Evolutionary conservation across 495 filamentous ascomycete species (phyloP).

Genomic region (Aspergillus mulundensis): DNA sequence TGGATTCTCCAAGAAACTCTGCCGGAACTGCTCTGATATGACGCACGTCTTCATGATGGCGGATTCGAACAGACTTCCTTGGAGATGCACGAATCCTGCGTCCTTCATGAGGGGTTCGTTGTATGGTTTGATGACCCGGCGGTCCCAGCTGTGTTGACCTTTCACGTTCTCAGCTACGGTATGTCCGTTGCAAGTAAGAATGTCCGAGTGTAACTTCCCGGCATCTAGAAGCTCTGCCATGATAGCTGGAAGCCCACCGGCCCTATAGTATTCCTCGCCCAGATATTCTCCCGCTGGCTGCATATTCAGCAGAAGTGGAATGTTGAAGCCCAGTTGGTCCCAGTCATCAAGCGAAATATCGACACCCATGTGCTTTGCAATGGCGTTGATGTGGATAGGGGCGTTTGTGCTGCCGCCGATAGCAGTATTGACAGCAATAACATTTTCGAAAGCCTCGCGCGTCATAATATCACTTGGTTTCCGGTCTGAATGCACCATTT

Average conservation of each 20-base stretch:
- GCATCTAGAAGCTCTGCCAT: slow-evolving; percentile 50
- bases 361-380: slow-evolving; percentile 52
- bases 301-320: slow-evolving; percentile 52
- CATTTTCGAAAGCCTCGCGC: slow-evolving; percentile 52
- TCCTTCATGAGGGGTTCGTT: slow-evolving; percentile 43
- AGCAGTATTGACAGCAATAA: slow-evolving; percentile 49
- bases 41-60: slow-evolving; percentile 58
- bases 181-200: slow-evolving; percentile 41
- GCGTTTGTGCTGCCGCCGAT: slow-evolving; percentile 56
- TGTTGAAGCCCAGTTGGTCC: slow-evolving; percentile 45
- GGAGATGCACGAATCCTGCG: slow-evolving; percentile 49
- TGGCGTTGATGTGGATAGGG: slow-evolving; percentile 52
- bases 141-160: slow-evolving; percentile 42
- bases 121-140: slow-evolving; percentile 41
- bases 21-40: slow-evolving; percentile 45
- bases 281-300: slow-evolving; percentile 50
- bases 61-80: slow-evolving; percentile 49
- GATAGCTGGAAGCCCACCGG: slow-evolving; percentile 51
- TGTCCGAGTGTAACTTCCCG: slow-evolving; percentile 37
- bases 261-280: slow-evolving; percentile 51
- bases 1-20: slow-evolving; percentile 46
- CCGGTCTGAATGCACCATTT: slow-evolving; percentile 50
- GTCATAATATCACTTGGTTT: slow-evolving; percentile 57
- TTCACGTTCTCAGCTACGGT: slow-evolving; percentile 40
- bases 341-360: slow-evolving; percentile 50